A percentile compares a stretch with the other conserved stretches of the same genome.
Conservation (phyloP, 345 rosid genomes). For the Luvunga scandens region DNA sequence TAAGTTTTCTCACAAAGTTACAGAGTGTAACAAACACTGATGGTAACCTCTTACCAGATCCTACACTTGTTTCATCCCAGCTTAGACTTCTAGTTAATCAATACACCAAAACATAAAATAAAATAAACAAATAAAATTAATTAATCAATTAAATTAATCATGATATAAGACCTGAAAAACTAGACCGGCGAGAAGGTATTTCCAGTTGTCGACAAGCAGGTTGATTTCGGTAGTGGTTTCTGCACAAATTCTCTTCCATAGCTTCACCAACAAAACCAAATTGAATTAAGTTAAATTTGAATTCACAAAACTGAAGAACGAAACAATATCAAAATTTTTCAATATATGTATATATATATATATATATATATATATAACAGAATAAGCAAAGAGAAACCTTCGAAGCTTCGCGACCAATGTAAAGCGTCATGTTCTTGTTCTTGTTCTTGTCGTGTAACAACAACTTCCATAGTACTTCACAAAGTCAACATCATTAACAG, state of each 20-base stretch:
- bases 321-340: neutral
- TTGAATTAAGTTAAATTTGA: slow-evolving; percentile 16
- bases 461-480: slow-evolving; percentile 61
- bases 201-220: slow-evolving; percentile 87
- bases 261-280: slow-evolving; percentile 36
- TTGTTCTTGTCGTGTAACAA: slow-evolving; percentile 36
- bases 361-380: neutral
- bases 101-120: neutral
- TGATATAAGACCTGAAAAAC: slow-evolving; percentile 67
- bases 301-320: slow-evolving; percentile 1
- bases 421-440: slow-evolving; percentile 60
- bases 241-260: slow-evolving; percentile 91
- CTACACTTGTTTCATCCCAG: slow-evolving; percentile 16
- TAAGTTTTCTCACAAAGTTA: slow-evolving; percentile 22
- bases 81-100: slow-evolving; percentile 1
- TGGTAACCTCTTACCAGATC: slow-evolving; percentile 38
- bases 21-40: slow-evolving; percentile 27
- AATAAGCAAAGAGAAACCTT: slow-evolving; percentile 41
- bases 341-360: neutral
- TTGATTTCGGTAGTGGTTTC: slow-evolving; percentile 77
- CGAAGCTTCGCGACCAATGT: slow-evolving; percentile 96
- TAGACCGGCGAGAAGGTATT: slow-evolving; percentile 79
- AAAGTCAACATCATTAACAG: slow-evolving; percentile 45
- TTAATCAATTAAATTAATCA: slow-evolving; percentile 1
- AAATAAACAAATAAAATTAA: neutral